These are phyloP conservation scores for Allomyces arbusculus DNA, from an alignment of 192 early-diverging fungal species.

Conservation along the genomic window DNA sequence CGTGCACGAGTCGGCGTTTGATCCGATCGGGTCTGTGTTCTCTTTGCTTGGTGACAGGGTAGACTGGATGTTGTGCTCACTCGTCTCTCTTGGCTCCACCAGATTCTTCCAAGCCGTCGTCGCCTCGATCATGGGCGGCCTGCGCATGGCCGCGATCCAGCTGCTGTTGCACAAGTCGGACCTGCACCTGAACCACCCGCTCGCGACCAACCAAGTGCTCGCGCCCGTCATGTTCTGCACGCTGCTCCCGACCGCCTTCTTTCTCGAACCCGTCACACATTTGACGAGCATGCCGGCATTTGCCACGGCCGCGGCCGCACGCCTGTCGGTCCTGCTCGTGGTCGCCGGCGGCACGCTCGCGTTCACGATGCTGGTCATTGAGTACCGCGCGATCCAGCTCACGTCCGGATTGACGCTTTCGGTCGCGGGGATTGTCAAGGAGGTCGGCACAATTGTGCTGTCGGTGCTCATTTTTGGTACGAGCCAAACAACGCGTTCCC, in stretches of 20 bases:
- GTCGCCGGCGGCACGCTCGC: conserved; percentile 64
- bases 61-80: not conserved
- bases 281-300: conserved; percentile 22
- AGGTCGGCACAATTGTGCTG: conserved; percentile 59
- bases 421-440: conserved; percentile 73
- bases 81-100: not conserved
- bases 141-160: conserved; percentile 80
- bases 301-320: conserved; percentile 6
- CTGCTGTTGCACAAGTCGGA: conserved; percentile 49
- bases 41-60: not conserved
- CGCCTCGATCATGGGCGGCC: conserved; percentile 62
- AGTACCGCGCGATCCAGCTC: conserved; percentile 61
- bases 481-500: too few species aligned
- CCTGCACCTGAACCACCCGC: conserved; percentile 69
- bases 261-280: conserved; percentile 37
- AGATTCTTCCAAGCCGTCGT: conserved; percentile 53
- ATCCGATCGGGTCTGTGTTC: conserved; percentile 27
- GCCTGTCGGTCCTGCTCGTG: conserved; percentile 33
- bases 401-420: conserved; percentile 75
- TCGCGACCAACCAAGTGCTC: conserved; percentile 65
- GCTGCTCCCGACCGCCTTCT: conserved; percentile 38
- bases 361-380: conserved; percentile 68
- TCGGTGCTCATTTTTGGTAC: conserved; percentile 45
- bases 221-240: conserved; percentile 55
- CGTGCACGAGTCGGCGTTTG: conserved; percentile 55